These are phyloP conservation scores for Dioscorea alata DNA, from an alignment of 106 monocot genomes.

Conservation along the genomic window DNA sequence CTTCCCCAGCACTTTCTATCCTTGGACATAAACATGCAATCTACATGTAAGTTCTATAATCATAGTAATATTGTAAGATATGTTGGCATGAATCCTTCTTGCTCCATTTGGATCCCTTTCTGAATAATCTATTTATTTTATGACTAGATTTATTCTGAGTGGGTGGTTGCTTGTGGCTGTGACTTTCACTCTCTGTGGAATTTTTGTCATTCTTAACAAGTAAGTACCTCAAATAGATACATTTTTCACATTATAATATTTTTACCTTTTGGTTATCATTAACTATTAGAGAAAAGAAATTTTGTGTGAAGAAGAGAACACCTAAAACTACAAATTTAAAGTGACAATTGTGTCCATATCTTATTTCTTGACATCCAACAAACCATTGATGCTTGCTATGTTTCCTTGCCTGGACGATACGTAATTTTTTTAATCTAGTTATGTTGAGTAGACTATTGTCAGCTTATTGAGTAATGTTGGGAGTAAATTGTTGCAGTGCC, in stretches of 20 bases:
- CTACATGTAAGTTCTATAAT: constrained; percentile 49
- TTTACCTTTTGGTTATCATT: too few relatives aligned
- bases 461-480: neutral
- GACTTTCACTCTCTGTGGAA: constrained; percentile 67
- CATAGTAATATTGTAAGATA: neutral
- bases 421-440: too few relatives aligned
- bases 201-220: constrained; percentile 72
- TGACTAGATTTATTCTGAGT: constrained; percentile 60
- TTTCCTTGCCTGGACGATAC: too few relatives aligned
- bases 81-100: neutral
- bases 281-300: too few relatives aligned
- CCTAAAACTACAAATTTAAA: too few relatives aligned
- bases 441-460: too few relatives aligned
- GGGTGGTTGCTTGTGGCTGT: constrained; percentile 79
- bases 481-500: constrained; percentile 26
- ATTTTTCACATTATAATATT: too few relatives aligned
- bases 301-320: too few relatives aligned
- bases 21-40: constrained; percentile 49
- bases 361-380: too few relatives aligned
- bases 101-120: too few relatives aligned
- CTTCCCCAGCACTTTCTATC: constrained; percentile 52
- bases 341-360: too few relatives aligned
- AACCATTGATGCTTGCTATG: too few relatives aligned
- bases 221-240: constrained; percentile 20
- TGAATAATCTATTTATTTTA: neutral